Evolutionary conservation across 139 green algal genomes (phyloP).

Genomic region (Penium margaritaceum): DNA sequence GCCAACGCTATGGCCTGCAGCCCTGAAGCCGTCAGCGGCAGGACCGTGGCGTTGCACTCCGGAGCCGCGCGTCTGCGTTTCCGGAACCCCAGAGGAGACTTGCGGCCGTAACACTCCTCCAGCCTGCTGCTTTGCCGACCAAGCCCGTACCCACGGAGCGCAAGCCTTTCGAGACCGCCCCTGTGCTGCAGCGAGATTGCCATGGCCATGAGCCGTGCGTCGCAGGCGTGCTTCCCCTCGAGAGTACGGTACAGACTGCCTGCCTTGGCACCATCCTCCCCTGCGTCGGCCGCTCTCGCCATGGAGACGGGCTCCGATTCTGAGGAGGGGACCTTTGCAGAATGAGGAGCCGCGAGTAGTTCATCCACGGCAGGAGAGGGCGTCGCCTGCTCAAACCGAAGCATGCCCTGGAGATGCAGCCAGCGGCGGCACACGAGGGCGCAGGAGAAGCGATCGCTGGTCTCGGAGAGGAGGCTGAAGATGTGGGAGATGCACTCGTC

Average conservation of each 20-base stretch:
- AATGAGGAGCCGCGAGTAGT: too few species aligned
- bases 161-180: neutral
- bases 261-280: too few species aligned
- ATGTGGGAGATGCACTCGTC: slow-evolving; percentile 2
- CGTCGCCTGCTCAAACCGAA: too few species aligned
- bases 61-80: too few species aligned
- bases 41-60: neutral
- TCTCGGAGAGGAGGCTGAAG: neutral
- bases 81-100: too few species aligned
- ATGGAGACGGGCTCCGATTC: too few species aligned
- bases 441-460: slow-evolving; percentile 4
- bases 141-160: neutral
- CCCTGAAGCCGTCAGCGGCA: neutral
- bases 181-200: neutral
- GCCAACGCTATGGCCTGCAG: neutral
- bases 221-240: neutral
- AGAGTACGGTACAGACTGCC: neutral
- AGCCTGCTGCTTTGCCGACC: too few species aligned
- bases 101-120: too few species aligned
- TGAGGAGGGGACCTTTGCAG: too few species aligned
- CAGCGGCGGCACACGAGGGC: slow-evolving; percentile 1
- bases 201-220: neutral
- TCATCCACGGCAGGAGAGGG: too few species aligned
- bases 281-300: too few species aligned
- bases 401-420: slow-evolving; percentile 3